Base-by-base conservation (phyloP, 345 rosid genomes). In the Sonneratia caseolaris region DNA sequence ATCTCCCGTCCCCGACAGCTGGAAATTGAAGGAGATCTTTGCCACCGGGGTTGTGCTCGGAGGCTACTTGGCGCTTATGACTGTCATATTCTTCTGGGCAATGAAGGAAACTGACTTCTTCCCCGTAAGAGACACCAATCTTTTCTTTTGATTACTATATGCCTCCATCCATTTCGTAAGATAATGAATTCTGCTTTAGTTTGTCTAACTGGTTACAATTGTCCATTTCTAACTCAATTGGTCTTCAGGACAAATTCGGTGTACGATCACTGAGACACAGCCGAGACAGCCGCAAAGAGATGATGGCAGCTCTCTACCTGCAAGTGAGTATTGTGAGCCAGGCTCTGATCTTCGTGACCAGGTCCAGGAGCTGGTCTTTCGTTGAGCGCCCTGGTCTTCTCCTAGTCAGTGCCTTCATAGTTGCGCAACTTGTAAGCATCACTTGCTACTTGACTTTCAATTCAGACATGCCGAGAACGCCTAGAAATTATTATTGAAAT, bases 241-340 rank as follows among this genome's bases (percentile, higher is more conserved):
- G 9, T 21, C 42, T 68, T 51, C 76, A 84, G 87, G 74, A 79
- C 0, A 84, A 81, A 73, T 84, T 84, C 36, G 78, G 82, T 3
- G 87, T 84, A 57, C 76, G 75, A 65, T 49, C 68, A 16, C 37
- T 84, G 3, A 68, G 70, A 55, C 72, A 69, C 5, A 76, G 61
- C 1, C 75, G 68, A 55, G 73, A 69, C 5, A 76, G 61, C 1
- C 75, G 61, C 1, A 32, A 75, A 1, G 87, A 84, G 70, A 81
- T 84, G 65, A 84, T 76, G 70, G 83, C 83, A 2, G 87, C 87
- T 51, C 53, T 84, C 15, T 84, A 82, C 67, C 83, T 84, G 19
- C 87, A 84, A 84, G 87, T 84, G 12, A 84, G 87, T 70, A 84
- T 84, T 11, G 84, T 84, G 64, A 84, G 87, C 70, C 85, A 82